Conservation (phyloP, 306 rosid genomes). For the Herpetospermum pedunculosum region DNA sequence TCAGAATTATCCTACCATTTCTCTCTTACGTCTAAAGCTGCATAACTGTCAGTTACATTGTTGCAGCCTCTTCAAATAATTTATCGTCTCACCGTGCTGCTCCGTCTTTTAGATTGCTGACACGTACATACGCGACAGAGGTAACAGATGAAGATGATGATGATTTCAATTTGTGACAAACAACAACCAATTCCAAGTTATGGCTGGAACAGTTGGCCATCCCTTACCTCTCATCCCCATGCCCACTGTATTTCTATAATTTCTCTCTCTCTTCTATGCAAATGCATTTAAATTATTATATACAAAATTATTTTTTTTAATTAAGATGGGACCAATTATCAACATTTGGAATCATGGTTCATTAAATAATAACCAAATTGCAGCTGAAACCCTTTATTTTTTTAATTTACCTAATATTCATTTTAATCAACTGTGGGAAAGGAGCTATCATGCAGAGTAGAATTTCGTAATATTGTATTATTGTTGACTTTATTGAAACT, state of each 20-base stretch:
- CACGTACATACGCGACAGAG: not conserved
- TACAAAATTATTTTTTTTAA: not conserved
- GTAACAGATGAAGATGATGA: too few species aligned
- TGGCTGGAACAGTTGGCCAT: conserved; percentile 11
- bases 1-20: too few species aligned
- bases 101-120: not conserved
- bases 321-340: not conserved
- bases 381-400: not conserved
- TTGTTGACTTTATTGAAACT: not conserved
- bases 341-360: not conserved
- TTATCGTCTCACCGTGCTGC: too few species aligned
- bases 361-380: not conserved
- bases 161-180: too few species aligned
- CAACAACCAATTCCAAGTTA: too few species aligned
- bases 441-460: not conserved
- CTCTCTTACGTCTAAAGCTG: too few species aligned
- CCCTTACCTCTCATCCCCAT: not conserved
- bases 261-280: not conserved
- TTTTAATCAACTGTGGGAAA: not conserved
- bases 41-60: too few species aligned
- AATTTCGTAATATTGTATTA: not conserved
- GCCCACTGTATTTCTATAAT: not conserved
- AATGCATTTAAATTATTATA: not conserved
- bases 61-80: too few species aligned
- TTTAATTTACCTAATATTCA: not conserved